These are phyloP conservation scores for Arthrinium puccinioides DNA, from an alignment of 2,329 filamentous ascomycete species.

Conservation along the genomic window DNA sequence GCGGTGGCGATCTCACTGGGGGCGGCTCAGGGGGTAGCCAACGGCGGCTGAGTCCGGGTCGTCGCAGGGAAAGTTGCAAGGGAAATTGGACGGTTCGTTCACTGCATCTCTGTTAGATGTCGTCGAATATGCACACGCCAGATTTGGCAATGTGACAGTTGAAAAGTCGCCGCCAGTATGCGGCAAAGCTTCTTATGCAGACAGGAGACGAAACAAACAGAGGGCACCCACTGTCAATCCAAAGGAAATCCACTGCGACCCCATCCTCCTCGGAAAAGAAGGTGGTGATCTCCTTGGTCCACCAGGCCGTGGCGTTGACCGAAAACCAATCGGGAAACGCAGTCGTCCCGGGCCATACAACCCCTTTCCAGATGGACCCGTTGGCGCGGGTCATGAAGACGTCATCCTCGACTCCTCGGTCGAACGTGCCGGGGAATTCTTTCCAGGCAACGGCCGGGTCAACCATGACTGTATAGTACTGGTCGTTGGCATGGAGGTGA, in stretches of 20 bases:
- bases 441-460: constrained; percentile 56
- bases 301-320: constrained; percentile 56
- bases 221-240: too few species aligned
- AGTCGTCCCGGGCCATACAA: constrained; percentile 71
- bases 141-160: too few species aligned
- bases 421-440: constrained; percentile 32
- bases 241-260: constrained; percentile 70
- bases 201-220: constrained; percentile 44
- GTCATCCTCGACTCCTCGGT: constrained; percentile 32
- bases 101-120: too few species aligned
- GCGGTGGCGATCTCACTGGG: constrained; percentile 54
- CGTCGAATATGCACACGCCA: too few species aligned
- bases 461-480: constrained; percentile 72
- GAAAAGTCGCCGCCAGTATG: too few species aligned
- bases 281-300: constrained; percentile 57
- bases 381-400: constrained; percentile 45
- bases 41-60: constrained; percentile 31
- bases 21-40: constrained; percentile 55
- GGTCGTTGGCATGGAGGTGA: constrained; percentile 58
- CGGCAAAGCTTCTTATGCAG: too few species aligned
- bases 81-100: constrained; percentile 44
- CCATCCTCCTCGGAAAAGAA: constrained; percentile 61
- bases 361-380: constrained; percentile 50
- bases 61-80: constrained; percentile 46
- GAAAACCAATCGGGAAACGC: constrained; percentile 75